These are phyloP conservation scores for Teratosphaeria pseudoeucalypti DNA, from an alignment of 2,329 filamentous ascomycete species.

Conservation along the genomic window DNA sequence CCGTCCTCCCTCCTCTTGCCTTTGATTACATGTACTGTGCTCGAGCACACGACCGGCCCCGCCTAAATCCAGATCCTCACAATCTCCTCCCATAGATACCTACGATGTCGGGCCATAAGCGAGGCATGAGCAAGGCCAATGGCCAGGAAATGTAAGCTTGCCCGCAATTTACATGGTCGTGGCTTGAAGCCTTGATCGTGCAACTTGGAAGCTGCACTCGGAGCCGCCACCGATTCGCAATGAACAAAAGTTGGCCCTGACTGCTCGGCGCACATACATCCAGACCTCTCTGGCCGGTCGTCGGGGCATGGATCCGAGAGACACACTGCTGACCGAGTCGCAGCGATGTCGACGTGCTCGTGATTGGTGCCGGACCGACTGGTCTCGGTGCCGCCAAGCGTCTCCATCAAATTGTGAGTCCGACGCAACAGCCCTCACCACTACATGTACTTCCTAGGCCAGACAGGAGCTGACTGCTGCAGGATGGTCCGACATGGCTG, in stretches of 20 bases:
- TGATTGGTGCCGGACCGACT: slow-evolving; percentile 96
- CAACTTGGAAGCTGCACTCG: not conserved
- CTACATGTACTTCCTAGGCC: not conserved
- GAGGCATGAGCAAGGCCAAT: slow-evolving; percentile 24
- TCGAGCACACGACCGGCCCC: not conserved
- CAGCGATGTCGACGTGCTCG: slow-evolving; percentile 89
- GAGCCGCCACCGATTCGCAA: not conserved
- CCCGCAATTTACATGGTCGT: not conserved
- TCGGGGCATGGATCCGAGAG: slow-evolving; percentile 1
- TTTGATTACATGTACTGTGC: not conserved
- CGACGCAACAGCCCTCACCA: slow-evolving; percentile 2
- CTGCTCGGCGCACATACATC: not conserved
- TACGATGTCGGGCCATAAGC: slow-evolving; percentile 13
- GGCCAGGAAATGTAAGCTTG: slow-evolving; percentile 23
- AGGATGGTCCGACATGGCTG: slow-evolving; percentile 92
- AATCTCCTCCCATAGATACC: not conserved
- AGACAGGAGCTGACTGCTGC: slow-evolving; percentile 7
- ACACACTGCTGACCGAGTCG: not conserved
- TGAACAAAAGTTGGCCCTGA: not conserved
- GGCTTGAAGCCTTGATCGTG: not conserved
- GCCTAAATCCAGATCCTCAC: not conserved
- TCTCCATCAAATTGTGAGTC: slow-evolving; percentile 81
- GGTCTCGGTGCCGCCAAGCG: slow-evolving; percentile 97
- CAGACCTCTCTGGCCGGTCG: not conserved
- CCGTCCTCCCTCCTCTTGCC: not conserved